Percentiles rank a stretch among this genome's conserved stretches.
Evolutionary conservation across 2,329 filamentous ascomycete genomes (phyloP).

Genomic region (Venturia aucupariae): DNA sequence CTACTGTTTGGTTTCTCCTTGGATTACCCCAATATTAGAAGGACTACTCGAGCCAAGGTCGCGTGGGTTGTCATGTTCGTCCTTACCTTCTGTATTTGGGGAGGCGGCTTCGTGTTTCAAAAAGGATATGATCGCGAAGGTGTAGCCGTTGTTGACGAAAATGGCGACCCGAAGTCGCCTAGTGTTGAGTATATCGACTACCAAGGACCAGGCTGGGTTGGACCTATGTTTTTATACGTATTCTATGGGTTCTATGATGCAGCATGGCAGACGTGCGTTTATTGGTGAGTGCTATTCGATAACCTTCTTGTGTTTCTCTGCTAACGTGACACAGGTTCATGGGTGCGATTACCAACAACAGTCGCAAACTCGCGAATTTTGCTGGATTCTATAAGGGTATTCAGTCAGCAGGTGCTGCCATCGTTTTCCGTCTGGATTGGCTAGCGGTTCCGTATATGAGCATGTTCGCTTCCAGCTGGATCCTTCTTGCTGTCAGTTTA

Average conservation of each 20-base stretch:
- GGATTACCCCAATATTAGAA: not conserved
- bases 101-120: conserved; percentile 75
- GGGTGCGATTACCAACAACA: conserved; percentile 85
- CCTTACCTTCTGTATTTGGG: conserved; percentile 72
- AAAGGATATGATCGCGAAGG: conserved; percentile 43
- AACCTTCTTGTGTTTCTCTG: conserved; percentile 12
- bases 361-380: conserved; percentile 83
- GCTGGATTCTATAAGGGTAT: conserved; percentile 86
- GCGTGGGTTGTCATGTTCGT: conserved; percentile 45
- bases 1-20: too few species aligned
- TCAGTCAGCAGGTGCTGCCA: conserved; percentile 74
- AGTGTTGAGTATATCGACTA: conserved; percentile 40
- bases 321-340: conserved; percentile 55
- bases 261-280: conserved; percentile 79
- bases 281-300: too few species aligned
- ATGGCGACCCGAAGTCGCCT: not conserved
- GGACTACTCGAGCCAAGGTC: too few species aligned
- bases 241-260: conserved; percentile 88
- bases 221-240: conserved; percentile 80
- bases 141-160: conserved; percentile 25
- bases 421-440: conserved; percentile 65
- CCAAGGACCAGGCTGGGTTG: conserved; percentile 58
- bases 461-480: conserved; percentile 70
- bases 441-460: conserved; percentile 47
- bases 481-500: conserved; percentile 61